phyloP scores from a whole-genome alignment of 805 yeast species.

The Candida maris region DNA sequence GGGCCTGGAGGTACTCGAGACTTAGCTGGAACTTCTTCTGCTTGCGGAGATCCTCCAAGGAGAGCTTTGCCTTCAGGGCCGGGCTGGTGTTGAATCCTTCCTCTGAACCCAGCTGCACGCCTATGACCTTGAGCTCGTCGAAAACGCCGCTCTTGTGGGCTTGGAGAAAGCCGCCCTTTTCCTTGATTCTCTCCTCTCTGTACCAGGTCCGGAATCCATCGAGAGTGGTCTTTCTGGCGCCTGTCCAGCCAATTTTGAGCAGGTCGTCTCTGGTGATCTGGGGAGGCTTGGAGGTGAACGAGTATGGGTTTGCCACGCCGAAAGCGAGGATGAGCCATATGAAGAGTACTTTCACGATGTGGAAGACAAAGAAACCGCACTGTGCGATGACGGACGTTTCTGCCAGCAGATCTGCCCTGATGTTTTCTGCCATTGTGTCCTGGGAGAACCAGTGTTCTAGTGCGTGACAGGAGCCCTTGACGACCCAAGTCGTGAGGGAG shows the following conservation, averaged over 20 bases:
- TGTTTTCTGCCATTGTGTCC: constrained; percentile 40
- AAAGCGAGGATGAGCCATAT: constrained; percentile 56
- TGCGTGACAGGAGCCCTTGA: constrained; percentile 28
- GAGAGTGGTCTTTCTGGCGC: constrained; percentile 67
- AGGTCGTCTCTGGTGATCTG: constrained; percentile 51
- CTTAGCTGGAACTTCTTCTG: constrained; percentile 49
- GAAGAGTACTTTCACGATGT: constrained; percentile 55
- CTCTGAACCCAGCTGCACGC: constrained; percentile 61
- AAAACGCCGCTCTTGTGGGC: constrained; percentile 76
- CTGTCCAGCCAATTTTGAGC: constrained; percentile 87
- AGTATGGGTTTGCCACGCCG: constrained; percentile 78
- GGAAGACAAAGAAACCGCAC: constrained; percentile 67
- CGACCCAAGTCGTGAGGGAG: constrained; percentile 63
- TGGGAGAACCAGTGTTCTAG: constrained; percentile 35
- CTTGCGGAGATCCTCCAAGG: constrained; percentile 25
- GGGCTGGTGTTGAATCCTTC: constrained; percentile 72
- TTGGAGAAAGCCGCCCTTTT: constrained; percentile 69
- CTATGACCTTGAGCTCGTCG: constrained; percentile 52
- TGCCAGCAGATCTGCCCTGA: constrained; percentile 46
- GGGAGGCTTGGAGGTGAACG: constrained; percentile 39
- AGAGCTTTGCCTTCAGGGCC: constrained; percentile 4
- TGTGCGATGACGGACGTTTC: constrained; percentile 48
- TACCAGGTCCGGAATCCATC: constrained; percentile 68
- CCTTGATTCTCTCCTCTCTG: constrained; percentile 59
- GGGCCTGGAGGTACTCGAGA: constrained; percentile 51